phyloP scores from a whole-genome alignment of 2,329 filamentous ascomycete genomes.

The Colletotrichum godetiae region DNA sequence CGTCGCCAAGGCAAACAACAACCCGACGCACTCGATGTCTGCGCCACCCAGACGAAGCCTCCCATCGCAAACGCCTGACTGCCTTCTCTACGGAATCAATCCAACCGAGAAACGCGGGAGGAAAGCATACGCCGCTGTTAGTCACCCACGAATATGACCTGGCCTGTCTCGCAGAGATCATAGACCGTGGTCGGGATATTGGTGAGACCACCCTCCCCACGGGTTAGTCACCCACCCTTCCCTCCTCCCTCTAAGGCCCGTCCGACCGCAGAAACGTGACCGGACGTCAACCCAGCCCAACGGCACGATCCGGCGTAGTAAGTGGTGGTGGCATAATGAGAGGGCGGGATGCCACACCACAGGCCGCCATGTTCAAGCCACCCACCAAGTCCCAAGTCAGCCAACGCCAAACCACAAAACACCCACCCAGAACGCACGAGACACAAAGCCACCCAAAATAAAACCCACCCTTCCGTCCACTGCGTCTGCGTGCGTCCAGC shows the following conservation, averaged over 20 bases:
- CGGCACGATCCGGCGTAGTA: slow-evolving; percentile 12
- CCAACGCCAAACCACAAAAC: not conserved
- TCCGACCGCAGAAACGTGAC: not conserved
- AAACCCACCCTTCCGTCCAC: not conserved
- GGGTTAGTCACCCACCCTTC: slow-evolving; percentile 16
- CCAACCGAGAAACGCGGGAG: too few relatives aligned
- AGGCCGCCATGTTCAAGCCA: not conserved
- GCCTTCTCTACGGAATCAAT: too few relatives aligned
- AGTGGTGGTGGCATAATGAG: not conserved
- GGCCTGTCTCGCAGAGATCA: too few relatives aligned
- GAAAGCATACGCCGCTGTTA: too few relatives aligned
- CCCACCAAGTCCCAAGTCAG: not conserved
- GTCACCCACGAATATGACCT: too few relatives aligned
- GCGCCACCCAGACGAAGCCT: too few relatives aligned
- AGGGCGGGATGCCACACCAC: not conserved
- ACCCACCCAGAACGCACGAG: not conserved
- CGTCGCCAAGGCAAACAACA: not conserved
- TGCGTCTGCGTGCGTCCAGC: not conserved
- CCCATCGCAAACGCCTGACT: too few relatives aligned
- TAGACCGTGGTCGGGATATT: too few relatives aligned
- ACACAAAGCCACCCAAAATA: not conserved
- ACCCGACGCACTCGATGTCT: not conserved
- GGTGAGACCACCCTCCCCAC: not conserved
- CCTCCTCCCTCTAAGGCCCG: not conserved
- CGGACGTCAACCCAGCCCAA: slow-evolving; percentile 2